A percentile compares a stretch with the other conserved stretches of the same genome.
phyloP scores from a whole-genome alignment of 163 green algal genomes.

The Coccomyxa subellipsoidea region DNA sequence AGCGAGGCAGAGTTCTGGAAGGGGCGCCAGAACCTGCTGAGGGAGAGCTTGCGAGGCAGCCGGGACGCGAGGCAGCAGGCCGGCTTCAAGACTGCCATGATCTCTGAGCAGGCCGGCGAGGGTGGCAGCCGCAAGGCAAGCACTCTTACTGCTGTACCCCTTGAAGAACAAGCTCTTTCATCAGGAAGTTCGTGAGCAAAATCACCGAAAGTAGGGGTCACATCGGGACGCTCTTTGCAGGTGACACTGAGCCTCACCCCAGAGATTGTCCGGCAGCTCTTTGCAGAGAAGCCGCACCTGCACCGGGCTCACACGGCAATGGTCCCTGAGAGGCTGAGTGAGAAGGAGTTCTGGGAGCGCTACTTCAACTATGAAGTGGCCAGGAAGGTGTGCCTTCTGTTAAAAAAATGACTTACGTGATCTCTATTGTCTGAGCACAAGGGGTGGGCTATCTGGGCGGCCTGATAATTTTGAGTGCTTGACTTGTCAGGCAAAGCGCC shows the following conservation, averaged over 20 bases:
- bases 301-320: constrained; percentile 55
- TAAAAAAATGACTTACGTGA: not conserved
- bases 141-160: not conserved
- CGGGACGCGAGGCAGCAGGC: not conserved
- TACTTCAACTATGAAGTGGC: constrained; percentile 51
- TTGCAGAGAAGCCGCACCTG: constrained; percentile 70
- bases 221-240: not conserved
- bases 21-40: not conserved
- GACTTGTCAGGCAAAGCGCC: constrained; percentile 10
- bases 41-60: not conserved
- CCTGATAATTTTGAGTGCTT: too few species aligned
- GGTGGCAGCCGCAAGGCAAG: not conserved
- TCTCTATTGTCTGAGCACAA: not conserved
- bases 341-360: constrained; percentile 61
- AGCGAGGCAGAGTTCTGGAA: constrained; percentile 11
- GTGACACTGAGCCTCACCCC: constrained; percentile 50
- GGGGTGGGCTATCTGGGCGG: too few species aligned
- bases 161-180: not conserved
- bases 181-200: not conserved
- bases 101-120: not conserved
- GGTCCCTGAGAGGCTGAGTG: constrained; percentile 50
- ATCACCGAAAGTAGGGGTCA: not conserved
- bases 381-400: constrained; percentile 15
- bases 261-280: constrained; percentile 70
- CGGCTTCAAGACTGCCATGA: not conserved